These are phyloP conservation scores for Emmonsia crescens DNA, from an alignment of 2,329 filamentous ascomycete species.

Conservation along the genomic window DNA sequence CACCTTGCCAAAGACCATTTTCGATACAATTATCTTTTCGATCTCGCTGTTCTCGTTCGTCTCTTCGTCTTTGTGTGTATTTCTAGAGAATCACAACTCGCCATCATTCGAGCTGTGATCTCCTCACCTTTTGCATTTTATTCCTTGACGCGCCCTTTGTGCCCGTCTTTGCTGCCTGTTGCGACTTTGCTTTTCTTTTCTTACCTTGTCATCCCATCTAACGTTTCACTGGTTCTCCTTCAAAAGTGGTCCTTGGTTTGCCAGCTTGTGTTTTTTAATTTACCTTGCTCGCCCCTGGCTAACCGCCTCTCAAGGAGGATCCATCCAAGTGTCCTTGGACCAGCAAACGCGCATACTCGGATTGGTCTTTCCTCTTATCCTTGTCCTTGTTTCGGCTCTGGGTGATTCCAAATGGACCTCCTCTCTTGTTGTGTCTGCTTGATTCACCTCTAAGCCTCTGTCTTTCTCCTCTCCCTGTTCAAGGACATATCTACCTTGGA, in stretches of 20 bases:
- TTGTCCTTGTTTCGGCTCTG: neutral
- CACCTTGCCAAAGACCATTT: neutral
- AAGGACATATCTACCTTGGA: neutral
- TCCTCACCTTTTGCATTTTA: neutral
- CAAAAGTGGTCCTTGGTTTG: neutral
- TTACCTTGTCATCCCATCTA: neutral
- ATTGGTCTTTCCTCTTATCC: neutral
- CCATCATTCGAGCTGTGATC: neutral
- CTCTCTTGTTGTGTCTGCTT: conserved; percentile 2
- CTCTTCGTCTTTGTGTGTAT: neutral
- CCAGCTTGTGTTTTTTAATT: neutral
- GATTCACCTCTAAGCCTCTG: conserved; percentile 1
- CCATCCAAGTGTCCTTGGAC: conserved; percentile 1
- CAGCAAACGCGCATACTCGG: neutral
- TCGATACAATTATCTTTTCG: neutral
- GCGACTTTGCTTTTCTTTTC: neutral
- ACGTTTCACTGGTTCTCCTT: neutral
- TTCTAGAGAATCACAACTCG: conserved; percentile 1
- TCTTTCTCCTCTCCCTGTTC: conserved; percentile 3
- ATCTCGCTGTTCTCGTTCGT: neutral
- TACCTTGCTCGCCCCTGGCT: neutral
- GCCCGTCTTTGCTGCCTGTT: neutral
- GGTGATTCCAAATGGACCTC: conserved; percentile 4
- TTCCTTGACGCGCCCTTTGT: neutral
- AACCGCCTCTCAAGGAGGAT: neutral